Evolutionary conservation across 768 basidiomycete genomes (phyloP).

Genomic region (Russula dissimulans): DNA sequence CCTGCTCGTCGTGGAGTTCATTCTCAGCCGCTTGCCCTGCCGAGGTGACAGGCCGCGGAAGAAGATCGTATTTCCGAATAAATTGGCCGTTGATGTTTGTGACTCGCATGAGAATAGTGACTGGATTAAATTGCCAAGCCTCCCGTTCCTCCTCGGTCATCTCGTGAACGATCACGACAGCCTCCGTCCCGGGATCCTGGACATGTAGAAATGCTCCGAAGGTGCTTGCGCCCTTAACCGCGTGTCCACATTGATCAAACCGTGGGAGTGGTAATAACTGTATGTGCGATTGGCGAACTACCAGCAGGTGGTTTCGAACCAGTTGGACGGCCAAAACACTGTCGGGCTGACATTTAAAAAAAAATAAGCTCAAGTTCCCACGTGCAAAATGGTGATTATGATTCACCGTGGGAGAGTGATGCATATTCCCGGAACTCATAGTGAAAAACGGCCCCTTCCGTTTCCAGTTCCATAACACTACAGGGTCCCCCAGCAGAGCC

Average conservation of each 20-base stretch:
- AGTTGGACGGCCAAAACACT: conserved; percentile 23
- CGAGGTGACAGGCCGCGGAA: conserved; percentile 19
- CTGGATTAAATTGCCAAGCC: conserved; percentile 27
- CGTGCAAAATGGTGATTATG: not conserved
- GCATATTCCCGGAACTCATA: conserved; percentile 12
- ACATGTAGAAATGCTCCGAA: conserved; percentile 18
- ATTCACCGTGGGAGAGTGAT: conserved; percentile 18
- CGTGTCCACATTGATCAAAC: conserved; percentile 11
- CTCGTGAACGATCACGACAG: conserved; percentile 23
- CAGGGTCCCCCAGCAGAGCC: conserved; percentile 17
- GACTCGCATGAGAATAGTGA: conserved; percentile 26
- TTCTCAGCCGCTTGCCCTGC: not conserved
- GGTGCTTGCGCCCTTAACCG: conserved; percentile 1
- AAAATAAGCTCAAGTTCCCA: not conserved
- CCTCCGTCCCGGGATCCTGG: conserved; percentile 22
- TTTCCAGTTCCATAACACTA: conserved; percentile 18
- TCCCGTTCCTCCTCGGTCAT: conserved; percentile 18
- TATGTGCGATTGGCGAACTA: conserved; percentile 24
- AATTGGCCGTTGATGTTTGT: conserved; percentile 21
- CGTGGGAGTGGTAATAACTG: conserved; percentile 21
- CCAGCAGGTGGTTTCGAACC: conserved; percentile 24
- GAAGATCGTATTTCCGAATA: conserved; percentile 26
- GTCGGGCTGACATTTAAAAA: conserved; percentile 13
- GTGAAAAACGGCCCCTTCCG: conserved; percentile 9
- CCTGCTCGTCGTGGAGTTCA: not conserved